Evolutionary conservation across 768 basidiomycete genomes (phyloP).

Genomic region (Pulveroboletus frians): DNA sequence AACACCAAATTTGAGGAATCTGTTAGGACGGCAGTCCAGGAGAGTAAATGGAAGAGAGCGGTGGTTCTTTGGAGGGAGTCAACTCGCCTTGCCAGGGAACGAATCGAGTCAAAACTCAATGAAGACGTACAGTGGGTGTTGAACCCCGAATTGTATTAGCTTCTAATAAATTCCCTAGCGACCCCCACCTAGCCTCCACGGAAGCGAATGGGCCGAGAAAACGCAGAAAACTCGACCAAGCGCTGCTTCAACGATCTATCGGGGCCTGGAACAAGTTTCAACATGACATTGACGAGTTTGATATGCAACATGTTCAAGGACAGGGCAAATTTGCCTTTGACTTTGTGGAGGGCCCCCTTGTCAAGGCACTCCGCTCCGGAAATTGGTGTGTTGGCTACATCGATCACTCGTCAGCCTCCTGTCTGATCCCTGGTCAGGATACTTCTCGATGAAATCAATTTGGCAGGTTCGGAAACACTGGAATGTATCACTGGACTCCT

Average conservation of each 20-base stretch:
- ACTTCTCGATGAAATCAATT: slow-evolving; percentile 92
- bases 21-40: slow-evolving; percentile 73
- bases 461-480: slow-evolving; percentile 90
- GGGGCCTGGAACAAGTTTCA: slow-evolving; percentile 65
- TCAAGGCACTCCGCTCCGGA: slow-evolving; percentile 81
- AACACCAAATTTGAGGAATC: slow-evolving; percentile 83
- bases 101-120: slow-evolving; percentile 40
- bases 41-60: slow-evolving; percentile 80
- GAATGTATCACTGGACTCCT: slow-evolving; percentile 89
- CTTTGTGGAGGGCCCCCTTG: slow-evolving; percentile 94
- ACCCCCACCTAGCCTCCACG: slow-evolving; percentile 25
- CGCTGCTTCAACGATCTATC: slow-evolving; percentile 39
- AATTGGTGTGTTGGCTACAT: slow-evolving; percentile 65
- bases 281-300: slow-evolving; percentile 69
- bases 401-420: neutral
- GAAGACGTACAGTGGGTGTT: slow-evolving; percentile 27
- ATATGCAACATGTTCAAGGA: slow-evolving; percentile 81
- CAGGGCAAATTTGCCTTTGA: slow-evolving; percentile 89
- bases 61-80: slow-evolving; percentile 83
- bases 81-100: slow-evolving; percentile 59
- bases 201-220: slow-evolving; percentile 55
- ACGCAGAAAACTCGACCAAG: slow-evolving; percentile 56
- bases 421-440: slow-evolving; percentile 50
- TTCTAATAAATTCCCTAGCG: slow-evolving; percentile 5
- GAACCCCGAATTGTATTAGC: neutral